Evolutionary conservation across 2,329 filamentous ascomycete genomes (phyloP).

Genomic region (Botrytis paeoniae): DNA sequence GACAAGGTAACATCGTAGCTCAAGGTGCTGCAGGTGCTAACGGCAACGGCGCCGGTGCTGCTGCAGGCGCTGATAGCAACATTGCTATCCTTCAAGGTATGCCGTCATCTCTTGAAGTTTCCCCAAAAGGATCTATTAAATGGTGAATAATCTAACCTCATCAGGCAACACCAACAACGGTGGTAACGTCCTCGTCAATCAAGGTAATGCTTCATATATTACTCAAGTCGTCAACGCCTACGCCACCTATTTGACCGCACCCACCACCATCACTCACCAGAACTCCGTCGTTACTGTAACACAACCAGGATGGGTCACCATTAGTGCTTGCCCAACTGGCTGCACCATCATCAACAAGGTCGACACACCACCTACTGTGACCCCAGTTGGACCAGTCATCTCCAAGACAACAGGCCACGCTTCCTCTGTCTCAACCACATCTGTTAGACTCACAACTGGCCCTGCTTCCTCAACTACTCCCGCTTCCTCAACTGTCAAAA

Average conservation of each 20-base stretch:
- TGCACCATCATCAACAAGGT: conserved; percentile 24
- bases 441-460: no score
- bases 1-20: neutral
- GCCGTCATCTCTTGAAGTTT: no score
- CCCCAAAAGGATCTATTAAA: neutral
- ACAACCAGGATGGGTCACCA: conserved; percentile 22
- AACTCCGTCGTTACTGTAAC: conserved; percentile 19
- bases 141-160: neutral
- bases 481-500: neutral
- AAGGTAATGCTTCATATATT: neutral
- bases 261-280: conserved; percentile 21
- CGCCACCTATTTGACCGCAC: conserved; percentile 21
- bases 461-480: neutral
- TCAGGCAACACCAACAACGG: neutral
- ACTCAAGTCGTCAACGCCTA: conserved; percentile 25
- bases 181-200: neutral
- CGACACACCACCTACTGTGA: conserved; percentile 13
- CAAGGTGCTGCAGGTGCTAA: neutral
- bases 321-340: conserved; percentile 22
- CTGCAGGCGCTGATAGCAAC: neutral
- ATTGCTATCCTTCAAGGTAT: neutral
- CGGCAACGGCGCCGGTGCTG: neutral
- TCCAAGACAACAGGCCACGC: neutral
- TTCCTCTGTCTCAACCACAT: neutral
- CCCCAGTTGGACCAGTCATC: conserved; percentile 5